phyloP scores from a whole-genome alignment of 2,329 filamentous ascomycete genomes.

The Microsporum audouinii region DNA sequence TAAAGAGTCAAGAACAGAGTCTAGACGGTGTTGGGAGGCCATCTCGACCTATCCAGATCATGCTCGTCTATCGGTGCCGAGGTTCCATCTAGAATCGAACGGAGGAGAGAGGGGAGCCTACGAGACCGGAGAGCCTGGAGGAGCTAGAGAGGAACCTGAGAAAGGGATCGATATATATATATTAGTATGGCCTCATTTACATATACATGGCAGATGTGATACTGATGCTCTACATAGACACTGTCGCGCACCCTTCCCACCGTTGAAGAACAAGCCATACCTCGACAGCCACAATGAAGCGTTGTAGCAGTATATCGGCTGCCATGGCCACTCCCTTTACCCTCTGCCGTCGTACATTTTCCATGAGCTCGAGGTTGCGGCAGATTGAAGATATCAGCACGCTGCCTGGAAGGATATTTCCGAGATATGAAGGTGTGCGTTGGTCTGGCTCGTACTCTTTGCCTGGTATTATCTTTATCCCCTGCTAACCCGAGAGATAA shows the following conservation, averaged over 20 bases:
- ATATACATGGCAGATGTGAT: neutral
- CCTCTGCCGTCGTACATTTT: constrained; percentile 28
- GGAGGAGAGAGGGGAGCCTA: neutral
- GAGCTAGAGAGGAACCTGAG: neutral
- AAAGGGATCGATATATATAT: neutral
- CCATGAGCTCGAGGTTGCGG: constrained; percentile 26
- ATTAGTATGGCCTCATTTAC: neutral
- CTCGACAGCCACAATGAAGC: neutral
- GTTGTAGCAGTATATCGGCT: neutral
- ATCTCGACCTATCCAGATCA: neutral
- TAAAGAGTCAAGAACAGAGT: neutral
- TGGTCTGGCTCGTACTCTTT: neutral
- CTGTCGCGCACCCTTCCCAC: neutral
- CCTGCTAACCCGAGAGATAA: neutral
- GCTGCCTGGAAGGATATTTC: constrained; percentile 44
- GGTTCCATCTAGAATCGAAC: neutral
- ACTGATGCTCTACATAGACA: neutral
- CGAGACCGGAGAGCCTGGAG: neutral
- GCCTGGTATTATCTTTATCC: neutral
- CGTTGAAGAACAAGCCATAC: neutral
- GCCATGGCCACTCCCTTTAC: neutral
- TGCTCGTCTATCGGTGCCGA: neutral
- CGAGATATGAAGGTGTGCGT: constrained; percentile 51
- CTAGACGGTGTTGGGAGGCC: neutral
- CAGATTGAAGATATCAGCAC: constrained; percentile 37